Percentiles rank a stretch among this genome's conserved stretches.
Evolutionary conservation across 257 asterid species (phyloP).

Genomic region (Scutellaria galericulata): DNA sequence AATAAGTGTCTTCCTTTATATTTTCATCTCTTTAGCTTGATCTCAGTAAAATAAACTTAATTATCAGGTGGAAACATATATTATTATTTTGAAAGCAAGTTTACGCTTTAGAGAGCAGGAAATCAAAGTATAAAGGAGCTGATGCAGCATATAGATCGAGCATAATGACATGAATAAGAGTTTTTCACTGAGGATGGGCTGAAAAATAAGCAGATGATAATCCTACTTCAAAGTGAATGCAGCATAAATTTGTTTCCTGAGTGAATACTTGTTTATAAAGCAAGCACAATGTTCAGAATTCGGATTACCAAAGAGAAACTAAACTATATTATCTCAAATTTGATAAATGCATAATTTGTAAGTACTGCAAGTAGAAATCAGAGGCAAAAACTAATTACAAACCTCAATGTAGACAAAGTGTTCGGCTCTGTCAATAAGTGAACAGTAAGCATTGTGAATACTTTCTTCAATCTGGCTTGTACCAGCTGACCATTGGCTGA

Average conservation of each 20-base stretch:
- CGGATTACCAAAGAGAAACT: background rate
- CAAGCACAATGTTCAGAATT: background rate
- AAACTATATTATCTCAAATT: background rate
- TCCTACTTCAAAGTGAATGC: constrained; percentile 2
- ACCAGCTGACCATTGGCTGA: constrained; percentile 99
- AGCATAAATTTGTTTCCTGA: constrained; percentile 6
- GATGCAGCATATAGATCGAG: background rate
- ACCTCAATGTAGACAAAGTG: constrained; percentile 94
- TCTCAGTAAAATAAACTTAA: constrained; percentile 6
- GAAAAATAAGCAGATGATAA: background rate
- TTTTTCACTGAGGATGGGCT: background rate
- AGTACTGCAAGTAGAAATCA: constrained; percentile 8
- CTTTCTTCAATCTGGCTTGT: constrained; percentile 95
- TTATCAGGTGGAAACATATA: constrained; percentile 2
- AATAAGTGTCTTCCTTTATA: background rate
- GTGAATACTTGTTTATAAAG: background rate
- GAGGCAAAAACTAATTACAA: constrained; percentile 29
- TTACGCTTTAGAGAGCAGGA: background rate
- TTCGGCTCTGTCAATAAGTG: constrained; percentile 91
- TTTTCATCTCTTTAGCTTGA: background rate
- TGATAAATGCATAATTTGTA: constrained; percentile 2
- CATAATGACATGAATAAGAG: background rate
- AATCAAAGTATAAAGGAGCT: constrained; percentile 9
- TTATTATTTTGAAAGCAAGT: background rate
- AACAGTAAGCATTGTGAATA: constrained; percentile 89